Evolutionary conservation across 352 stramenopile species (phyloP), one percentile per base, ranked within the genome.

Genomic region (Globisporangium apiculatum): DNA sequence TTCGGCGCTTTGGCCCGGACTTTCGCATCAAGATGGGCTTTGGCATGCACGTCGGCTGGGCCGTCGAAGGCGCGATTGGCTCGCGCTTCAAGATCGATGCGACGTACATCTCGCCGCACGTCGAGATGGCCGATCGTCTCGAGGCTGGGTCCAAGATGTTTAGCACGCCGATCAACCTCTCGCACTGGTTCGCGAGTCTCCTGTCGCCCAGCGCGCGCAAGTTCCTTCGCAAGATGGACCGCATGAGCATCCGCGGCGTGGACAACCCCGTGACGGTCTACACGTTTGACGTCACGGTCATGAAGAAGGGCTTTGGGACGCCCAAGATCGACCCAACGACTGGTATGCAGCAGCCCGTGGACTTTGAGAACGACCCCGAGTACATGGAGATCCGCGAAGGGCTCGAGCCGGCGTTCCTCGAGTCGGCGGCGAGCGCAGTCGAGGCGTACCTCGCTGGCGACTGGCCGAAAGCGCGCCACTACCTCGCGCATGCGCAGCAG

Each of bases 41-140:
- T 66, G 95, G 94, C 38, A 89, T 99, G 68, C 95, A 98, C 69
- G 89, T 97, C n/a, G 96, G 96, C 42, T 98, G 91, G 88, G 95
- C 94, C 9, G 92, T 98, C 36, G 93, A 98, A 73, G 96, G 96
- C 11, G 96, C 94, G 4, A 98, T 99, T 60, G 95, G 95, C 42
- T 98, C 91, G 12, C 79, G 91, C 12, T 87, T 87, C 60, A 99
- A 99, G 64, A 97, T 99, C 61, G 96, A 99, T 66, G 94, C 94
- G n/a, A 98, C 95, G 14, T 98, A 98, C 64, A 95, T 99, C 55
- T 97, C 88, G 6, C 91, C 96, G 31, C 89, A 97, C 55, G 94
- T 98, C 10, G 94, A 98, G 58, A 90, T 91, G 75, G 84, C 92
- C 8, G 94, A 98, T 57, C 93, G 89, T 15, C 75, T 99, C 5